Conservation (phyloP, 2,329 filamentous ascomycete species). For the Talaromyces amestolkiae region DNA sequence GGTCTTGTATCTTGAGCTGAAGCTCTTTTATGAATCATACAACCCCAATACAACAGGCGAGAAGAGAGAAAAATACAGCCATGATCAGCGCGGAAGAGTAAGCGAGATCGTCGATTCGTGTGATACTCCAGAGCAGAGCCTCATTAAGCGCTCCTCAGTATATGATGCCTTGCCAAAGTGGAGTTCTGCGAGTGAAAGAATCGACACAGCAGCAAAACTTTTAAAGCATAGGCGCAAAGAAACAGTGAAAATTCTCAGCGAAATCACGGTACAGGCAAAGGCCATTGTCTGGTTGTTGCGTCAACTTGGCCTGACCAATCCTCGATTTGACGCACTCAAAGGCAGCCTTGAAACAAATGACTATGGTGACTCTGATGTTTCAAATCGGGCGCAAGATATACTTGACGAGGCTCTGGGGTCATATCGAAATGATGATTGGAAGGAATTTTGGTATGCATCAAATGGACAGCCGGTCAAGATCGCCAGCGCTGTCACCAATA, state of each 20-base stretch:
- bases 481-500: background rate
- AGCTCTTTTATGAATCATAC: constrained; percentile 52
- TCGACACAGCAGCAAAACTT: constrained; percentile 34
- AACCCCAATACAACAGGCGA: constrained; percentile 44
- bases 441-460: constrained; percentile 27
- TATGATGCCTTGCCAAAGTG: constrained; percentile 33
- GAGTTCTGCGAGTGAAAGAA: constrained; percentile 28
- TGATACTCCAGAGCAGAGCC: constrained; percentile 50
- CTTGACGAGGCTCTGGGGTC: constrained; percentile 23
- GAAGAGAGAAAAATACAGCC: constrained; percentile 26
- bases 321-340: constrained; percentile 31
- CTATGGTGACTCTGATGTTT: constrained; percentile 32
- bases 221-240: constrained; percentile 27
- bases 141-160: constrained; percentile 49
- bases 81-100: constrained; percentile 39
- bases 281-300: constrained; percentile 33
- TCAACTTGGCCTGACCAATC: constrained; percentile 24
- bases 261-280: constrained; percentile 27
- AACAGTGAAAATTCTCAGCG: constrained; percentile 24
- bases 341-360: constrained; percentile 28
- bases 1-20: constrained; percentile 55
- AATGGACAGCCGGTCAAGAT: background rate
- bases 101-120: constrained; percentile 48
- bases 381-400: constrained; percentile 23
- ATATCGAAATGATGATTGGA: constrained; percentile 30